Evolutionary conservation across 1,284 basidiomycete genomes (phyloP).

Genomic region (Xanthoconium separans): DNA sequence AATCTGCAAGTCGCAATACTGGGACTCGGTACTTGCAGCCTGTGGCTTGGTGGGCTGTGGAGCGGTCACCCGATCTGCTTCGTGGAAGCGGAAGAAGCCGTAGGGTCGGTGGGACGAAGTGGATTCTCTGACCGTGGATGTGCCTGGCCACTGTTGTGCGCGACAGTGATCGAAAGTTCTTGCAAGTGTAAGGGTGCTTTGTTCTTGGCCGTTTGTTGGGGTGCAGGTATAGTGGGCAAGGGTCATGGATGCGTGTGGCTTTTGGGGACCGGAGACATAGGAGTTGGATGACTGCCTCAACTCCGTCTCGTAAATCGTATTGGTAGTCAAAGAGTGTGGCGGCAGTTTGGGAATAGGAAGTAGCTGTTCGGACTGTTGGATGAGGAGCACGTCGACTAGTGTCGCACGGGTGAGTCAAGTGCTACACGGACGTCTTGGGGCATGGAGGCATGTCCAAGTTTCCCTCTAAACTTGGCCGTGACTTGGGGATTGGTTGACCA

Average conservation of each 20-base stretch:
- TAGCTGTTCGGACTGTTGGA: slow-evolving; percentile 26
- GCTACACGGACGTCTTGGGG: slow-evolving; percentile 12
- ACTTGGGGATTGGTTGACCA: slow-evolving; percentile 38
- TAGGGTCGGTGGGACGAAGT: slow-evolving; percentile 23
- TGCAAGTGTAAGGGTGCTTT: slow-evolving; percentile 8
- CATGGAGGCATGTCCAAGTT: slow-evolving; percentile 11
- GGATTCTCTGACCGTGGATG: slow-evolving; percentile 3
- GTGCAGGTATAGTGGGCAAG: slow-evolving; percentile 31
- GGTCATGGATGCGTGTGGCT: slow-evolving; percentile 13
- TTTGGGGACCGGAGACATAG: slow-evolving; percentile 15
- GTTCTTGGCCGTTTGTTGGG: slow-evolving; percentile 21
- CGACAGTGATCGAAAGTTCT: slow-evolving; percentile 15
- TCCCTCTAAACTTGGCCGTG: slow-evolving; percentile 26
- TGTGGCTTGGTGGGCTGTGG: background rate
- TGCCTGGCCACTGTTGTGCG: slow-evolving; percentile 8
- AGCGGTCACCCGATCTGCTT: slow-evolving; percentile 1
- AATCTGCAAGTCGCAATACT: background rate
- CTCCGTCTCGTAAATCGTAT: slow-evolving; percentile 9
- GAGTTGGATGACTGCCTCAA: slow-evolving; percentile 26
- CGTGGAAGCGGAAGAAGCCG: slow-evolving; percentile 22
- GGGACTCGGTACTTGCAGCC: slow-evolving; percentile 1
- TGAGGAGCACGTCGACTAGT: slow-evolving; percentile 24
- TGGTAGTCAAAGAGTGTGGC: slow-evolving; percentile 6
- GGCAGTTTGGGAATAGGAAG: slow-evolving; percentile 16
- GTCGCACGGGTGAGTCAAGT: slow-evolving; percentile 23